Base-by-base conservation (phyloP, 768 basidiomycete genomes). In the Suillus placidus region DNA sequence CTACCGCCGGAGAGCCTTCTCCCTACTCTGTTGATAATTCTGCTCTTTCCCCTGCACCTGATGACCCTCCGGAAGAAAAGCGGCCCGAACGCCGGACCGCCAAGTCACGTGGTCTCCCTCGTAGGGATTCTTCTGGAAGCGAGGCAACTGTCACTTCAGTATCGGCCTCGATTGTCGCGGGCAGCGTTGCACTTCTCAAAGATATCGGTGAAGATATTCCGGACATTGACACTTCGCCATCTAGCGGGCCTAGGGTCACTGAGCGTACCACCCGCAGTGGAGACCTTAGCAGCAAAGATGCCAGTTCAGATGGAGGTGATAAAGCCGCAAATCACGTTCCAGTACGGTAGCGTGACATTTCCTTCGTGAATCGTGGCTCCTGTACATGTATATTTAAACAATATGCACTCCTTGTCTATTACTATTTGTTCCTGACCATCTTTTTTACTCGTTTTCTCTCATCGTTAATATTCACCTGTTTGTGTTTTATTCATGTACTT, bases 91-190 rank as follows among this genome's bases (percentile, higher is more conserved):
- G 86, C 61, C 80, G 86, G 54, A 79, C 83, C 63, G 82, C 84
- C 40, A 80, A 86, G 58, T 80, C 84, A 18, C 79, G 80, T 67
- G 81, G 75, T 62, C 74, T 69, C 26, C 61, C 71, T 34, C 80
- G 85, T 23, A 77, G 84, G 56, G 82, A 82, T 65, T 88, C 87
- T 3, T 85, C 80, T 62, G 80, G 81, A 20, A 88, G 87, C 66
- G 85, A 84, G 64, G 81, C 82, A 1, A 80, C 82, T 7, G 69
- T 64, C 35, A 77, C 78, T 13, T 80, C 80, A 6, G 71, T 70
- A 16, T 77, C 80, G 4, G 73, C 68, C 4, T 79, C 80, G 3
- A 71, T 74, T 51, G 74, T 79, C 37, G 76, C 73, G 5, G 72
- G 60, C 18, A 73, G 72, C 23, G 56, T 61, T 14, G 60, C 26